Base-by-base conservation (phyloP, 2,329 filamentous ascomycete species). In the Thyridium curvatum region DNA sequence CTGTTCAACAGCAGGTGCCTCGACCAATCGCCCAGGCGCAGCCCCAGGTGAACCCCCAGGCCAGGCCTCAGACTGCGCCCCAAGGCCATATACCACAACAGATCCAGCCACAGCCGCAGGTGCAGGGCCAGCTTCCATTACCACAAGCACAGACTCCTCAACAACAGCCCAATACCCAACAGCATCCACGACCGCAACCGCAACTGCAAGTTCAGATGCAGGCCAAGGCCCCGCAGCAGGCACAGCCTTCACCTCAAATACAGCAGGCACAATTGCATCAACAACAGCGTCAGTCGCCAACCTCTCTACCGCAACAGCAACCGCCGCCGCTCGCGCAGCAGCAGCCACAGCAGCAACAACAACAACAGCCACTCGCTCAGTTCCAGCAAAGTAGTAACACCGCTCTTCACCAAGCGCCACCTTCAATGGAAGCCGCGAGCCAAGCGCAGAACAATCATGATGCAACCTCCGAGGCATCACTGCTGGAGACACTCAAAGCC, bases 61-160 rank as follows among this genome's bases (percentile, higher is more conserved):
- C 21, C 10, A 6, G 21, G 21, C 21, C 21, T n/a, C 43, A 41
- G 28, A 36, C 32, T n/a, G 14, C 34, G 16, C 30, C 36, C 32
- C 21, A 18, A n/a, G 26, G 13, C 16, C 33, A 39, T 2, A 44
- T 43, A 33, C 5, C 33, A 8, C 46, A 43, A 28, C 38, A 26
- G 10, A 26, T 10, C 6, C 21, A 26, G 21, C 21, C 21, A 26
- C 6, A 6, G 21, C 5, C 41, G 31, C 39, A 33, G 29, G 17
- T 29, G 12, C 45, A 35, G 31, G 39, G 34, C 34, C 43, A 48
- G 30, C 39, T 32, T n/a, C n/a, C n/a, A n/a, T n/a, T n/a, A n/a
- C n/a, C n/a, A n/a, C n/a, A n/a, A n/a, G n/a, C n/a, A n/a, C n/a
- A n/a, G n/a, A n/a, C n/a, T n/a, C n/a, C n/a, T 21, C 33, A 45